phyloP scores from a whole-genome alignment of 2,329 filamentous ascomycete genomes.

The Colletotrichum scovillei region DNA sequence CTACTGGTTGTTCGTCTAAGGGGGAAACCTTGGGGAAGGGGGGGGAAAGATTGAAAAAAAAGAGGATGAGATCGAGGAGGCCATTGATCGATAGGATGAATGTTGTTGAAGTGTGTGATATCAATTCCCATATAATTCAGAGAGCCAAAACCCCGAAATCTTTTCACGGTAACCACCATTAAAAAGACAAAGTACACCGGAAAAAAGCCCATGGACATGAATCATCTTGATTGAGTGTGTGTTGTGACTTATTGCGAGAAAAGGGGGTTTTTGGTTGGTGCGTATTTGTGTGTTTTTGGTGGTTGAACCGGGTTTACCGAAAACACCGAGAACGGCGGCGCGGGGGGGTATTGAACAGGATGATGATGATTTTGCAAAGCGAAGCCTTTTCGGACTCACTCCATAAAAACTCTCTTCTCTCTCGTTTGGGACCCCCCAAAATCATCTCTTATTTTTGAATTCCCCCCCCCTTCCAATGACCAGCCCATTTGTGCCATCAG shows the following conservation, averaged over 20 bases:
- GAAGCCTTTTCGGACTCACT: conserved; percentile 12
- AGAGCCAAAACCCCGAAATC: conserved; percentile 16
- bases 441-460: conserved; percentile 16
- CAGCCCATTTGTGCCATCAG: conserved; percentile 55
- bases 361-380: conserved; percentile 8
- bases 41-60: not conserved
- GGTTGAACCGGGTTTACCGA: conserved; percentile 15
- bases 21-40: not conserved
- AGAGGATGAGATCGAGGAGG: not conserved
- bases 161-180: conserved; percentile 13
- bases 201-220: conserved; percentile 29
- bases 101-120: conserved; percentile 31
- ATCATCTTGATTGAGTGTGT: conserved; percentile 35
- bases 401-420: not conserved
- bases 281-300: not conserved
- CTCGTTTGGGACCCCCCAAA: conserved; percentile 31
- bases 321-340: conserved; percentile 11
- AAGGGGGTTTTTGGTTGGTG: not conserved
- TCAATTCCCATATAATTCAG: conserved; percentile 33
- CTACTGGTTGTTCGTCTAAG: not conserved
- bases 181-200: not conserved
- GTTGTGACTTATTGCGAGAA: conserved; percentile 33
- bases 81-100: not conserved
- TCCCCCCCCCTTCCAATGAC: conserved; percentile 36
- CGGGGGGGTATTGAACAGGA: conserved; percentile 6